Evolutionary conservation across 768 basidiomycete genomes (phyloP), one percentile per base, ranked within the genome.

Genomic region (Hypholoma fasciculare): DNA sequence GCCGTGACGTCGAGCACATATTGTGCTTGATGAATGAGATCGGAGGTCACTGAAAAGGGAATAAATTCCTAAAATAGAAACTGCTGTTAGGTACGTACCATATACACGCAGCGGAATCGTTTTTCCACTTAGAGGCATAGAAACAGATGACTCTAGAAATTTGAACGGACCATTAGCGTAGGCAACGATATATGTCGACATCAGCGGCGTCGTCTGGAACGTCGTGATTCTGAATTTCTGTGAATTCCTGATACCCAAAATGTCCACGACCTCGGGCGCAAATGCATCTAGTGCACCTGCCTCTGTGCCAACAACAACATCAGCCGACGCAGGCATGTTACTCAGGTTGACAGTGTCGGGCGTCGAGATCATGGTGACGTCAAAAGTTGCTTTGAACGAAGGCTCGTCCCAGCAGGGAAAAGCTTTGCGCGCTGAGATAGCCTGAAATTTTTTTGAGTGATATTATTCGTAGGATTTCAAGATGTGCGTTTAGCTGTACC

Each of bases 321-420:
- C 48, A 23, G 48, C 16, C 19, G 12, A 23, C 12, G 48, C 64
- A n/a, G 91, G 80, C 92, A 94, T 96, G 74, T 98, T 98, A 75
- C 87, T 88, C 58, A 98, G 75, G 68, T 83, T 90, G 67, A 86
- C 84, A 3, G 90, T 88, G 61, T 86, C 83, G 7, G 75, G 76
- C 58, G 86, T 84, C n/a, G 93, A 92, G 66, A 96, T 79, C 80
- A 96, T 78, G 11, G 87, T 88, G 58, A 94, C 75, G 0, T 81
- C 66, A 68, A 89, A 92, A 3, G 88, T 94, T 0, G 94, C 89
- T 71, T 98, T 98, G 63, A 96, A 78, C 34, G 83, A 78, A 13
- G 96, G 96, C 68, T 97, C 95, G 67, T 97, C 96, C 92, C 92
- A 96, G 75, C 89, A 92, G 20, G 92, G 92, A 71, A 93, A 91